Percentiles rank a stretch among this genome's conserved stretches.
phyloP scores from a whole-genome alignment of 768 basidiomycete species.

The Tylopilus sp. region DNA sequence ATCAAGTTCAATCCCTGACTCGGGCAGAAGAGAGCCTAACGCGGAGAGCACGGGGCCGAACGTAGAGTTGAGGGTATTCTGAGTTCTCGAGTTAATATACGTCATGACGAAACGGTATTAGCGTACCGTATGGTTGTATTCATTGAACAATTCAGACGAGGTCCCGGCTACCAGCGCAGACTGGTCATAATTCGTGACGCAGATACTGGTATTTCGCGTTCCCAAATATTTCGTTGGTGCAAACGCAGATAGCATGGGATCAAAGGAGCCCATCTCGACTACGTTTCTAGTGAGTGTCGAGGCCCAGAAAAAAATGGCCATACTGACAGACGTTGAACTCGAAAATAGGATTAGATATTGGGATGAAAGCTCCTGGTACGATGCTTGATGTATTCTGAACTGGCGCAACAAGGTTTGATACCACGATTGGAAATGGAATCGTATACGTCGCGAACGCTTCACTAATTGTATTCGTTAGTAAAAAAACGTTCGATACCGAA shows the following conservation, averaged over 20 bases:
- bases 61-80: constrained; percentile 13
- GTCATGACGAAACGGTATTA: not conserved
- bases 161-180: constrained; percentile 36
- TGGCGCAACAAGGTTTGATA: constrained; percentile 25
- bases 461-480: constrained; percentile 17
- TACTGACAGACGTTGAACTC: constrained; percentile 36
- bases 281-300: not conserved
- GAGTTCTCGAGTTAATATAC: not conserved
- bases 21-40: constrained; percentile 22
- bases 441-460: constrained; percentile 31
- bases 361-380: constrained; percentile 21
- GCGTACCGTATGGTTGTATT: constrained; percentile 27
- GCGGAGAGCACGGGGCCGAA: constrained; percentile 14
- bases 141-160: constrained; percentile 37
- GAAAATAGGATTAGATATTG: constrained; percentile 32
- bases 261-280: constrained; percentile 43
- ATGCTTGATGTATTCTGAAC: constrained; percentile 23
- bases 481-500: not conserved
- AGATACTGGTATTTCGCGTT: constrained; percentile 30
- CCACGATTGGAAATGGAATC: constrained; percentile 41
- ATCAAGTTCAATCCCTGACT: constrained; percentile 26
- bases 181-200: constrained; percentile 37
- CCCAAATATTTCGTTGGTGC: constrained; percentile 45
- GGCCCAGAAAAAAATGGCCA: not conserved
- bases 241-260: constrained; percentile 44